Percentiles rank a stretch among this genome's conserved stretches.
phyloP scores from a whole-genome alignment of 2,329 filamentous ascomycete genomes.

The Calonectria pteridis region DNA sequence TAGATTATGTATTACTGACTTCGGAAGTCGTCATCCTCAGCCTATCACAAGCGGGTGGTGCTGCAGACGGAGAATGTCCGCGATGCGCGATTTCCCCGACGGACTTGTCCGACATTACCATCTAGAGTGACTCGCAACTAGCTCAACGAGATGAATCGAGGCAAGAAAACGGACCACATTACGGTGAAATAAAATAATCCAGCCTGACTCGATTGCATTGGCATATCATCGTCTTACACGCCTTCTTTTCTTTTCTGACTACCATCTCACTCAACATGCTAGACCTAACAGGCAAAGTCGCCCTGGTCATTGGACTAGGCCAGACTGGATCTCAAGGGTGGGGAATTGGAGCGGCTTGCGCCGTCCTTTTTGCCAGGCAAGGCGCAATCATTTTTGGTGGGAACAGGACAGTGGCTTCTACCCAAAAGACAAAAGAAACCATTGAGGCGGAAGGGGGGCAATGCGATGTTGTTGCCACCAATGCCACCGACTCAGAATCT shows the following conservation, averaged over 20 bases:
- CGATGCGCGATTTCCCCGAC: constrained; percentile 33
- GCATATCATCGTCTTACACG: not conserved
- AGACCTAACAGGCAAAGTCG: constrained; percentile 57
- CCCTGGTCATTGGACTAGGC: constrained; percentile 60
- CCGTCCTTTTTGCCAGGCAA: constrained; percentile 60
- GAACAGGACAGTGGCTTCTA: constrained; percentile 57
- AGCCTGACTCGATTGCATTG: not conserved
- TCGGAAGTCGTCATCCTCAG: constrained; percentile 26
- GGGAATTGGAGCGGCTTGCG: constrained; percentile 65
- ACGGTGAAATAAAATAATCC: not conserved
- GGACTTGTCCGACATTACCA: constrained; percentile 15
- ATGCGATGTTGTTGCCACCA: constrained; percentile 56
- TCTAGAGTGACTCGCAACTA: not conserved
- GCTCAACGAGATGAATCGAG: not conserved
- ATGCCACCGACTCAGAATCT: constrained; percentile 65
- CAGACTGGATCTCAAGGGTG: constrained; percentile 59
- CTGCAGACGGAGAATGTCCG: constrained; percentile 33
- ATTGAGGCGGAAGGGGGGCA: constrained; percentile 50
- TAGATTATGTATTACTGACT: constrained; percentile 36
- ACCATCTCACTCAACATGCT: constrained; percentile 45
- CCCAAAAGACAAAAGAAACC: constrained; percentile 54
- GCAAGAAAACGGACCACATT: not conserved
- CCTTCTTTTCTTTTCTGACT: not conserved
- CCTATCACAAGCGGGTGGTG: constrained; percentile 1
- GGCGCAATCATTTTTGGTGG: constrained; percentile 65